Conservation (phyloP, 2,329 filamentous ascomycete species). For the Daldinia sp. region DNA sequence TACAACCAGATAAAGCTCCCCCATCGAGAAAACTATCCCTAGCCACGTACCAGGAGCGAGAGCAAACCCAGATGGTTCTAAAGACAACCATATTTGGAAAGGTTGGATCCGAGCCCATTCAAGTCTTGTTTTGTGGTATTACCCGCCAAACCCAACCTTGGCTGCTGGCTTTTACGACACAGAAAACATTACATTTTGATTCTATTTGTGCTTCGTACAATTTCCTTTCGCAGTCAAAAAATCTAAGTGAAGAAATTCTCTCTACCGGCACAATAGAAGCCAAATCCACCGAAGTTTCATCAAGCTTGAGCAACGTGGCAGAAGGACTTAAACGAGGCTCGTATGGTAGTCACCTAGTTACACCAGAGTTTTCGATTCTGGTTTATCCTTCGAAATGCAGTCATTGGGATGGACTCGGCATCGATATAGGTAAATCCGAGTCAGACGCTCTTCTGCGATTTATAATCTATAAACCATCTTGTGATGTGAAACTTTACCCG, state of each 20-base stretch:
- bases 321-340: slow-evolving; percentile 40
- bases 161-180: slow-evolving; percentile 45
- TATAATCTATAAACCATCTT: slow-evolving; percentile 45
- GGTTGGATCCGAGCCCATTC: slow-evolving; percentile 38
- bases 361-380: slow-evolving; percentile 48
- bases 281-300: slow-evolving; percentile 26
- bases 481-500: slow-evolving; percentile 43
- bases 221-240: slow-evolving; percentile 37
- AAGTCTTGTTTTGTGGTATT: slow-evolving; percentile 46
- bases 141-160: slow-evolving; percentile 44
- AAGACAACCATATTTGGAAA: slow-evolving; percentile 47
- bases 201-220: slow-evolving; percentile 46
- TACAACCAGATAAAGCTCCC: slow-evolving; percentile 10
- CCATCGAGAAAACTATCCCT: slow-evolving; percentile 43
- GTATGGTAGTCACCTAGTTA: slow-evolving; percentile 46
- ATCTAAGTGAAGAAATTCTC: slow-evolving; percentile 38
- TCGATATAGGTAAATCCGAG: slow-evolving; percentile 20
- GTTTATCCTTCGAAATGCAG: slow-evolving; percentile 46
- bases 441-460: slow-evolving; percentile 41
- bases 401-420: slow-evolving; percentile 44
- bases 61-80: slow-evolving; percentile 43
- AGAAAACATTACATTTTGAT: slow-evolving; percentile 43
- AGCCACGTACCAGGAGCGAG: slow-evolving; percentile 45
- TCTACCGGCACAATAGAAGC: slow-evolving; percentile 44
- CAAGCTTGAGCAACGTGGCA: slow-evolving; percentile 43